Evolutionary conservation across 495 filamentous ascomycete species (phyloP).

Genomic region (Penicillium angulare): DNA sequence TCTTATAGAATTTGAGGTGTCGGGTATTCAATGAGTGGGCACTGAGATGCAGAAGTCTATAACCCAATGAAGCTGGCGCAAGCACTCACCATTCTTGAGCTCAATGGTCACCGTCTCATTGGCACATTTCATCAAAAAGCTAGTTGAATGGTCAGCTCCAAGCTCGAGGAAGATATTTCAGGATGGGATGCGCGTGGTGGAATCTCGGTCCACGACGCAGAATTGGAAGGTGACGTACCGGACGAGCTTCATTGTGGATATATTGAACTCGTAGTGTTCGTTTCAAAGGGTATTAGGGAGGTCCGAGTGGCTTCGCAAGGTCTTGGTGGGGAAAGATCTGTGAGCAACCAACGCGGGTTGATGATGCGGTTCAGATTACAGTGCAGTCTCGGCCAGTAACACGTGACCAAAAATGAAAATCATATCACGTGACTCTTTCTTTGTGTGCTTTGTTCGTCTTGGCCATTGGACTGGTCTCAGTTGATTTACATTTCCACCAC

Average conservation of each 20-base stretch:
- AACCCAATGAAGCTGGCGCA: not conserved
- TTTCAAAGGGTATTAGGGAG: not conserved
- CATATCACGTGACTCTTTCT: conserved; percentile 5
- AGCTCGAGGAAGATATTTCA: conserved; percentile 14
- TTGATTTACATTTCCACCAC: not conserved
- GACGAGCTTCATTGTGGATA: conserved; percentile 89
- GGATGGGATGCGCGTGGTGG: conserved; percentile 11
- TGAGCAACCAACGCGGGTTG: conserved; percentile 8
- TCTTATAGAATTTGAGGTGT: not conserved
- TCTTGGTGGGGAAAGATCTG: conserved; percentile 12
- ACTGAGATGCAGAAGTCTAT: not conserved
- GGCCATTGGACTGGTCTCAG: too few species aligned
- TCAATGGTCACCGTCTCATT: conserved; percentile 98
- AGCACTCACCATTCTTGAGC: conserved; percentile 82
- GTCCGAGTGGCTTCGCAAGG: conserved; percentile 4
- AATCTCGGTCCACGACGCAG: conserved; percentile 2
- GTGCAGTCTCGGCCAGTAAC: conserved; percentile 16
- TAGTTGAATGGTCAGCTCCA: conserved; percentile 37
- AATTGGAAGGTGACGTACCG: conserved; percentile 62
- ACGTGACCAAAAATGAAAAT: conserved; percentile 5
- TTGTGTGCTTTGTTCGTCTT: too few species aligned
- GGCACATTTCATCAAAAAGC: conserved; percentile 97
- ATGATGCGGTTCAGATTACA: conserved; percentile 17
- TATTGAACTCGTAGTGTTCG: not conserved
- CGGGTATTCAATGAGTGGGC: not conserved